Evolutionary conservation across 2,329 filamentous ascomycete genomes (phyloP).

Genomic region (Periconia sp.): DNA sequence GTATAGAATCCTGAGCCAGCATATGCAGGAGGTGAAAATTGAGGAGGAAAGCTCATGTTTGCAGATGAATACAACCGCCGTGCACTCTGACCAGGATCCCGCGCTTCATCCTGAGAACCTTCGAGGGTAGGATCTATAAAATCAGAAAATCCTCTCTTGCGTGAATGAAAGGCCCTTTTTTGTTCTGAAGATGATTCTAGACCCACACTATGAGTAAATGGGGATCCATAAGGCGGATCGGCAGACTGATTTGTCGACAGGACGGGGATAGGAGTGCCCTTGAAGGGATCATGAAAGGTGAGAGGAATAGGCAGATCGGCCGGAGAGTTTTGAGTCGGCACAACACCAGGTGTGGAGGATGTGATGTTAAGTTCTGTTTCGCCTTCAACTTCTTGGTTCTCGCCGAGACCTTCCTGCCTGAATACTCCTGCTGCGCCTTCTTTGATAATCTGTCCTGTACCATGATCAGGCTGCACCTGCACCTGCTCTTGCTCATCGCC

Average conservation of each 20-base stretch:
- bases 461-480: too few species aligned
- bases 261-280: not conserved
- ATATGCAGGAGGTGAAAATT: not conserved
- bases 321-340: not conserved
- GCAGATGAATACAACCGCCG: conserved; percentile 1
- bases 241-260: not conserved
- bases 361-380: conserved; percentile 7
- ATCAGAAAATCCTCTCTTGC: not conserved
- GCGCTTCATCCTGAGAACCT: not conserved
- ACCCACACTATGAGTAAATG: not conserved
- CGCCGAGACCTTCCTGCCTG: not conserved
- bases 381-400: conserved; percentile 13
- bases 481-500: not conserved
- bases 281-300: not conserved
- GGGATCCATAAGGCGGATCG: not conserved
- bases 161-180: not conserved
- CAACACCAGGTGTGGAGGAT: conserved; percentile 2
- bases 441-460: too few species aligned
- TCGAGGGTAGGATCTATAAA: not conserved
- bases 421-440: conserved; percentile 1
- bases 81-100: not conserved
- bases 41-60: not conserved
- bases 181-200: not conserved
- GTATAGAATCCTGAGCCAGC: conserved; percentile 1
- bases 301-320: not conserved